Percentiles rank a stretch among this genome's conserved stretches.
Conservation (phyloP, 1,284 basidiomycete genomes). For the Rhodotorula sp. region DNA sequence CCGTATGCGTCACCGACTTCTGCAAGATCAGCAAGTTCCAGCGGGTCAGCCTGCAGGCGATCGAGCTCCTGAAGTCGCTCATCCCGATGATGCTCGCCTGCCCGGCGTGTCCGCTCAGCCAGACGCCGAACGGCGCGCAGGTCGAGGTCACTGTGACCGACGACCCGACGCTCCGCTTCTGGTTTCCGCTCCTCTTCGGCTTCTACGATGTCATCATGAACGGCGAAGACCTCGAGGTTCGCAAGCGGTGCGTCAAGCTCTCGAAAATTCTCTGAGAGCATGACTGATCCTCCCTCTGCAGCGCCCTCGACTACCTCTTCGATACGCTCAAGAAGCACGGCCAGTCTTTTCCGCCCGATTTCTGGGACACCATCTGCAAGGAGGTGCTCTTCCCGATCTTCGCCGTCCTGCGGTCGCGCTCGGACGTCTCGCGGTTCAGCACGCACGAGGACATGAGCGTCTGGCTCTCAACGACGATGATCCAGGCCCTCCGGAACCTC, state of each 20-base stretch:
- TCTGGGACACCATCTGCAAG: constrained; percentile 97
- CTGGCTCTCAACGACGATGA: constrained; percentile 99
- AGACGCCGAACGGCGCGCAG: background rate
- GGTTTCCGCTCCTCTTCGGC: constrained; percentile 94
- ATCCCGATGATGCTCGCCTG: constrained; percentile 87
- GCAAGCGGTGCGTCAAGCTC: constrained; percentile 68
- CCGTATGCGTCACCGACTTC: constrained; percentile 97
- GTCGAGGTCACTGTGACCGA: constrained; percentile 55
- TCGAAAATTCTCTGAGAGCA: background rate
- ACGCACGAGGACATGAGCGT: constrained; percentile 99
- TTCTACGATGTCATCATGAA: constrained; percentile 99
- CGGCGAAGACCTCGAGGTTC: constrained; percentile 96
- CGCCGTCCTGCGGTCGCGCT: constrained; percentile 78
- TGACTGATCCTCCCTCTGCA: constrained; percentile 48
- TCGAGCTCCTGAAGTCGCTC: constrained; percentile 89
- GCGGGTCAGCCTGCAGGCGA: constrained; percentile 93
- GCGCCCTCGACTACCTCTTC: constrained; percentile 93
- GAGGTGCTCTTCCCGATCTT: constrained; percentile 99
- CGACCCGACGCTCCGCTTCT: constrained; percentile 88
- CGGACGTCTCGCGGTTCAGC: constrained; percentile 83
- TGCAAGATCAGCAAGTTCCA: constrained; percentile 99
- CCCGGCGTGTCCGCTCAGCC: constrained; percentile 70
- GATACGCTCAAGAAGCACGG: constrained; percentile 91
- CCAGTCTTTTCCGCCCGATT: constrained; percentile 78
- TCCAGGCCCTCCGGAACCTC: constrained; percentile 92